Conservation (phyloP, 1,284 basidiomycete species). For the Malassezia cuniculi region DNA sequence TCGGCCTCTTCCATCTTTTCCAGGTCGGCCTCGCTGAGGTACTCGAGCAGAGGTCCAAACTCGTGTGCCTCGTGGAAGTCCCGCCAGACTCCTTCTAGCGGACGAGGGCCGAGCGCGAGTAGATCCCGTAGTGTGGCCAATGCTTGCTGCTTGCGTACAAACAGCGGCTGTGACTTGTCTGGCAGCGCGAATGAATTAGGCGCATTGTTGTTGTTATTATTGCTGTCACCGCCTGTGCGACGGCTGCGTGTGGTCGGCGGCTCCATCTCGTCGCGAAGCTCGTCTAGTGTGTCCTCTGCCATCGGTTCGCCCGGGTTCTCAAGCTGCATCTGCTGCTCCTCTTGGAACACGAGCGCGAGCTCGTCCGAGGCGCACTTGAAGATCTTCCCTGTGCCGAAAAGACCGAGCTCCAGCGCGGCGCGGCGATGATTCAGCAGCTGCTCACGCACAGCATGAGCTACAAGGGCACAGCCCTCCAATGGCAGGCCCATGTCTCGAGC, state of each 20-base stretch:
- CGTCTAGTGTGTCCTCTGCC: background rate
- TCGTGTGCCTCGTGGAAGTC: slow-evolving; percentile 87
- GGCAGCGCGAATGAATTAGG: slow-evolving; percentile 50
- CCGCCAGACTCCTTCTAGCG: slow-evolving; percentile 77
- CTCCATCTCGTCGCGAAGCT: background rate
- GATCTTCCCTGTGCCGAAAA: slow-evolving; percentile 52
- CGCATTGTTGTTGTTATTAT: too few relatives aligned
- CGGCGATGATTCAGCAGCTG: slow-evolving; percentile 84
- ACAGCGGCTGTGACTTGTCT: slow-evolving; percentile 16
- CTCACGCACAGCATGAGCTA: slow-evolving; percentile 85
- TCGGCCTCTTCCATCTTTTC: slow-evolving; percentile 50
- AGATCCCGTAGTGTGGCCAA: slow-evolving; percentile 28
- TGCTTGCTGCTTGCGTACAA: slow-evolving; percentile 35
- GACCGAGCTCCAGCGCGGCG: slow-evolving; percentile 81
- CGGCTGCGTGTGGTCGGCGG: slow-evolving; percentile 15
- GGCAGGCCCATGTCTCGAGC: slow-evolving; percentile 75
- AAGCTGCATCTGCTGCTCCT: slow-evolving; percentile 43
- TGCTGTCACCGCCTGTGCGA: too few relatives aligned
- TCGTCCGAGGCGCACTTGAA: slow-evolving; percentile 25
- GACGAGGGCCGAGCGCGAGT: slow-evolving; percentile 55
- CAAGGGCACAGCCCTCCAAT: slow-evolving; percentile 72
- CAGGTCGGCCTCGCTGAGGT: slow-evolving; percentile 75
- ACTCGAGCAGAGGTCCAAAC: slow-evolving; percentile 77
- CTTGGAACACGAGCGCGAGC: slow-evolving; percentile 19
- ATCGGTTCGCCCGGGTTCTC: background rate